These are phyloP conservation scores for Cytospora leucostoma DNA, from an alignment of 2,329 filamentous ascomycete genomes.

Conservation along the genomic window DNA sequence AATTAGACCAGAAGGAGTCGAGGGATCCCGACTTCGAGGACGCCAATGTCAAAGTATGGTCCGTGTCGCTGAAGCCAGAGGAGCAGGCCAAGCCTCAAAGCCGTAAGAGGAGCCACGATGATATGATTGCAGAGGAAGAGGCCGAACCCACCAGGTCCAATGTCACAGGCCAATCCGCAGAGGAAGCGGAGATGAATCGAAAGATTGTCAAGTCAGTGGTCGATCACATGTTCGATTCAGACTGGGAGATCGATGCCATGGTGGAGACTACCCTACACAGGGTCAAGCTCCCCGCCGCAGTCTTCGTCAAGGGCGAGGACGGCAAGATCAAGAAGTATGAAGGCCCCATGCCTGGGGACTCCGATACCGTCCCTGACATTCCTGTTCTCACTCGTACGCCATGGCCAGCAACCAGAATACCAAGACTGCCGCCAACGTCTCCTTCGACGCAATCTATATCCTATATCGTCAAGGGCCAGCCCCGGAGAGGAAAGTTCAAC, in stretches of 20 bases:
- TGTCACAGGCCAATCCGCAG: neutral
- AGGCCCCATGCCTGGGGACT: conserved; percentile 63
- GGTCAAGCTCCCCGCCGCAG: conserved; percentile 66
- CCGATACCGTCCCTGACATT: conserved; percentile 58
- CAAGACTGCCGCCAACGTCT: conserved; percentile 66
- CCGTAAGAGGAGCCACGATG: conserved; percentile 46
- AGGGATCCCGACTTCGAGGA: conserved; percentile 75
- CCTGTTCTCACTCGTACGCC: conserved; percentile 73
- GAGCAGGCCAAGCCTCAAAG: conserved; percentile 31
- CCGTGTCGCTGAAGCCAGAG: conserved; percentile 57
- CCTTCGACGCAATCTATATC: conserved; percentile 72
- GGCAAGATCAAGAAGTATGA: conserved; percentile 69
- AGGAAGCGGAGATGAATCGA: conserved; percentile 44
- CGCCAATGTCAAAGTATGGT: conserved; percentile 79
- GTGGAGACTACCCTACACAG: conserved; percentile 65
- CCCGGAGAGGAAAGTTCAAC: conserved; percentile 80
- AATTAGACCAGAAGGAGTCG: conserved; percentile 44
- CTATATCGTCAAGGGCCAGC: conserved; percentile 80
- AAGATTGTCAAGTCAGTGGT: conserved; percentile 63
- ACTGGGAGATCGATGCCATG: conserved; percentile 72
- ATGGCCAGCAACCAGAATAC: conserved; percentile 72
- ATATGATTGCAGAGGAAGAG: conserved; percentile 36
- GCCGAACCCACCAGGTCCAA: conserved; percentile 40
- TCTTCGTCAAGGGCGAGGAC: conserved; percentile 68
- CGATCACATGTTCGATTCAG: conserved; percentile 76